Percentiles rank a stretch among this genome's conserved stretches.
These are phyloP conservation scores for Volvariella surrecta DNA, from an alignment of 1,284 basidiomycete genomes.

Conservation along the genomic window DNA sequence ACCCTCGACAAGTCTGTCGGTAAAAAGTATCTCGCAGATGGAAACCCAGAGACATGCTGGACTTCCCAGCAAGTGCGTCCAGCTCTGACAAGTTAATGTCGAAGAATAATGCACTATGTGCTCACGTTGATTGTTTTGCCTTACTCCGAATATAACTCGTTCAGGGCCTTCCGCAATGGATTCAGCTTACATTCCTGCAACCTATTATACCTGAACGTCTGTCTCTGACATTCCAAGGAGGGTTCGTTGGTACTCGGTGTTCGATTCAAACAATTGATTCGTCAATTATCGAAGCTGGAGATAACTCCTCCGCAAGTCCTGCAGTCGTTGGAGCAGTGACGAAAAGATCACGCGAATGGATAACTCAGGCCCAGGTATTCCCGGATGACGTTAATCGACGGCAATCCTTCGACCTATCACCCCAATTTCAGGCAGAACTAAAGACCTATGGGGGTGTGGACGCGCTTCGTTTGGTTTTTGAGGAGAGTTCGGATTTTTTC, in stretches of 20 bases:
- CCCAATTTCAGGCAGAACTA: conserved; percentile 8
- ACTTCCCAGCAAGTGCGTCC: conserved; percentile 62
- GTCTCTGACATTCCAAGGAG: conserved; percentile 73
- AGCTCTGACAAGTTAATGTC: no score
- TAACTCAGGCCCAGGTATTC: conserved; percentile 43
- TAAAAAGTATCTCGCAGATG: conserved; percentile 65
- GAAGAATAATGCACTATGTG: no score
- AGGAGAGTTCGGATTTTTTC: conserved; percentile 74
- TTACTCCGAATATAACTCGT: conserved; percentile 4
- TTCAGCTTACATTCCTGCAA: conserved; percentile 51
- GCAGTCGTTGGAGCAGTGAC: conserved; percentile 15
- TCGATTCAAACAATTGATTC: conserved; percentile 29
- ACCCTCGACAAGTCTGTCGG: conserved; percentile 69
- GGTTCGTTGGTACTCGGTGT: conserved; percentile 68
- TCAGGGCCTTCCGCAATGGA: conserved; percentile 67
- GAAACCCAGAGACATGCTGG: conserved; percentile 75
- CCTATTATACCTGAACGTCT: conserved; percentile 46
- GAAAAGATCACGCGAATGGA: conserved; percentile 31
- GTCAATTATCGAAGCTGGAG: background rate
- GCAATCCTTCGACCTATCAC: conserved; percentile 51
- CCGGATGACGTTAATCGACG: conserved; percentile 70
- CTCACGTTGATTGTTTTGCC: conserved; percentile 3
- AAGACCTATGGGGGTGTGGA: conserved; percentile 24
- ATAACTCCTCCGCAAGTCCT: conserved; percentile 10
- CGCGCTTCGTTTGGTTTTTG: conserved; percentile 58